Base-by-base conservation (phyloP, 2,329 filamentous ascomycete genomes). In the Thermochaetoides dissita region DNA sequence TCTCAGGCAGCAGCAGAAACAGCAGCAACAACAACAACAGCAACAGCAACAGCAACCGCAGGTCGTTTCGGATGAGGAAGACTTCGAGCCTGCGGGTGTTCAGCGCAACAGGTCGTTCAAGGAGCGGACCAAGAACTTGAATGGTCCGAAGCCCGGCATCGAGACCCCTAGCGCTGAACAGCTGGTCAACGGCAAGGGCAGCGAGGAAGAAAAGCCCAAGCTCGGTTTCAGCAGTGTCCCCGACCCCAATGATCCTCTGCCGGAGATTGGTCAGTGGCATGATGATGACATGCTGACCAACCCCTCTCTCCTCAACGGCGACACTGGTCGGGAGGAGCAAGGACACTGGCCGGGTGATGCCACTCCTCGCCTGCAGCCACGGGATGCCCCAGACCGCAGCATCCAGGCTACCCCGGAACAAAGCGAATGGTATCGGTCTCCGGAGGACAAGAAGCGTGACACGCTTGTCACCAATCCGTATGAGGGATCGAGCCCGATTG, bases 251-350 rank as follows among this genome's bases (percentile, higher is more conserved):
- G 69, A 88, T 51, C 81, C 82, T 6, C 74, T 88, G 66, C 84
- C 82, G 0, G 86, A 88, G 55, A 78, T 84, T 53, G 85, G 81
- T 4, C 81, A 84, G 50, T 65, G 61, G 39, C 64, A 68, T 44
- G 67, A 72, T 8, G 72, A 76, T 33, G 86, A 93, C 47, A 71
- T 85, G 10, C 80, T 76, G 37, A 94, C 87, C 11, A 93, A 93
- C 55, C 86, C 86, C 3, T 94, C 88, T 0, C 71, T 88, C 39
- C 77, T 93, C 34, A 74, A 87, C 50, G 85, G 83, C 11, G 80
- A 79, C 1, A 79, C 76, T 39, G 76, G 73, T 36, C 56, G 52
- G 7, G 47, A 55, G 10, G 47, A 55, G 24, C 45, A 56, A 31
- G 68, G 71, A 39, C 65, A 69, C 41, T 78, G 74, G 67, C 68